These are phyloP conservation scores for Chrysanthemum makinoi DNA, from an alignment of 129 eudicot genomes.

Conservation along the genomic window DNA sequence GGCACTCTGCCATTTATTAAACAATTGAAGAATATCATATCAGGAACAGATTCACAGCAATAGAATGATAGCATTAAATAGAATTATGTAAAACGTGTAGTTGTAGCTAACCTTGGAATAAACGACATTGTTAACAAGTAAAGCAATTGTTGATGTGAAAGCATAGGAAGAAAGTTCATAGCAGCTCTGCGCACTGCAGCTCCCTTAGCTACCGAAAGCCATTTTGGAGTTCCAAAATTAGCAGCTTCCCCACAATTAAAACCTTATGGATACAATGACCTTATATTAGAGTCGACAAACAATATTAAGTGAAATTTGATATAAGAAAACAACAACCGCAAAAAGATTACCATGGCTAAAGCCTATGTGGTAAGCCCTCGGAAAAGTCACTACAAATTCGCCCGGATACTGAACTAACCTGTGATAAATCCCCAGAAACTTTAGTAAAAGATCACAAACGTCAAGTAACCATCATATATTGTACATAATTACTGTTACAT, in stretches of 20 bases:
- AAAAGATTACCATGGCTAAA: slow-evolving; percentile 90
- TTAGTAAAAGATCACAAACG: slow-evolving; percentile 9
- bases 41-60: slow-evolving; percentile 4
- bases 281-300: slow-evolving; percentile 16
- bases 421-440: slow-evolving; percentile 12
- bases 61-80: too few species aligned
- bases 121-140: slow-evolving; percentile 94
- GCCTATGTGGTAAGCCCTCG: slow-evolving; percentile 97
- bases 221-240: slow-evolving; percentile 86
- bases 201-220: slow-evolving; percentile 93
- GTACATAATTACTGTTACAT: not conserved
- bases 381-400: slow-evolving; percentile 96
- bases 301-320: slow-evolving; percentile 9
- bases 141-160: slow-evolving; percentile 93
- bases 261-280: slow-evolving; percentile 37
- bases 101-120: slow-evolving; percentile 65
- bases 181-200: slow-evolving; percentile 99
- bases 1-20: slow-evolving; percentile 66
- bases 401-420: slow-evolving; percentile 98
- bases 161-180: slow-evolving; percentile 98
- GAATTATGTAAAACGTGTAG: slow-evolving; percentile 10
- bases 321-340: slow-evolving; percentile 6
- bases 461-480: slow-evolving; percentile 21
- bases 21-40: slow-evolving; percentile 20
- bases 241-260: slow-evolving; percentile 99